Conservation (phyloP, 2,329 filamentous ascomycete species). For the Aspergillus sp. region DNA sequence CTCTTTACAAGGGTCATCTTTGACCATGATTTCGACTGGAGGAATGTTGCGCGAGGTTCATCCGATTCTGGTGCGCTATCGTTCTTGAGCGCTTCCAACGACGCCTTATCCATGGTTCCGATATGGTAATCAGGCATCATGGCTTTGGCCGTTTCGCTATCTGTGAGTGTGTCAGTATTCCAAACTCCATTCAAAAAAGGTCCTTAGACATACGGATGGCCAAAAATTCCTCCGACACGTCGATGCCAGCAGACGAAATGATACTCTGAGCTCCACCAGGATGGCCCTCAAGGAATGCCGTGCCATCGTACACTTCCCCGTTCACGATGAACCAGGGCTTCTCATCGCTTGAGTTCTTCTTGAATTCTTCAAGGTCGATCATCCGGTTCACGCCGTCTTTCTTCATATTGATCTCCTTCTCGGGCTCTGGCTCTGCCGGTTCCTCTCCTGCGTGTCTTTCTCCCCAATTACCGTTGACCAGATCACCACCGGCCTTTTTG, state of each 20-base stretch:
- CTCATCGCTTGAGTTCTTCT: slow-evolving; percentile 64
- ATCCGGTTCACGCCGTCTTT: slow-evolving; percentile 64
- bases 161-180: slow-evolving; percentile 50
- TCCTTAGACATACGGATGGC: slow-evolving; percentile 71
- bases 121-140: slow-evolving; percentile 90
- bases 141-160: slow-evolving; percentile 85
- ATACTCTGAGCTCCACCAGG: slow-evolving; percentile 87
- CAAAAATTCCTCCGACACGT: slow-evolving; percentile 85
- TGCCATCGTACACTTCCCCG: slow-evolving; percentile 87
- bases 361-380: slow-evolving; percentile 72
- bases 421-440: slow-evolving; percentile 50
- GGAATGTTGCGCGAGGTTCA: slow-evolving; percentile 62
- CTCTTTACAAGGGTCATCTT: slow-evolving; percentile 71
- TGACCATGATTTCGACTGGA: slow-evolving; percentile 72
- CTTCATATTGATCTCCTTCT: slow-evolving; percentile 74
- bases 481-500: slow-evolving; percentile 77
- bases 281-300: slow-evolving; percentile 75
- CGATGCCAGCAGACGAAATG: slow-evolving; percentile 75
- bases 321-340: slow-evolving; percentile 86
- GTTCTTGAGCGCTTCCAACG: slow-evolving; percentile 57
- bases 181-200: background rate
- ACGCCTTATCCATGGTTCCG: slow-evolving; percentile 68
- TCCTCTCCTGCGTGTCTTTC: slow-evolving; percentile 62
- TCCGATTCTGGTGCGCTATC: slow-evolving; percentile 46
- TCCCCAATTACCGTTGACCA: slow-evolving; percentile 83